Conservation (phyloP, 257 asterid species). For the Lavandula angustifolia region DNA sequence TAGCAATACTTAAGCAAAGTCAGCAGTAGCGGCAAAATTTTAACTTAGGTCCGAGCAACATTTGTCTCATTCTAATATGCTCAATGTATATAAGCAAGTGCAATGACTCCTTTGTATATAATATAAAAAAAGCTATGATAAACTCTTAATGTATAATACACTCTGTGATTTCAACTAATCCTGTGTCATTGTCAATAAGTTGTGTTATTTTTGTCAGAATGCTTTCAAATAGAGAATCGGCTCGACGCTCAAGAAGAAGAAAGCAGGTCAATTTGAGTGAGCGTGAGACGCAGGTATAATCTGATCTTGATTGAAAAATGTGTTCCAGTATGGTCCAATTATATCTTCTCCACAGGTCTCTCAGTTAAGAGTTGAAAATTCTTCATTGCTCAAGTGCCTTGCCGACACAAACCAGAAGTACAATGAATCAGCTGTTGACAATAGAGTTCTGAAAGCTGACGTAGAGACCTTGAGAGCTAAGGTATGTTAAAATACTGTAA, state of each 20-base stretch:
- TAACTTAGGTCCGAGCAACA: too few species aligned
- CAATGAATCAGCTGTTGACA: slow-evolving; percentile 93
- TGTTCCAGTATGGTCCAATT: slow-evolving; percentile 2
- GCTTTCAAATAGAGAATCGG: slow-evolving; percentile 99
- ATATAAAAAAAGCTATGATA: too few species aligned
- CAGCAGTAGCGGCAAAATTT: too few species aligned
- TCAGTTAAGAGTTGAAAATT: slow-evolving; percentile 72
- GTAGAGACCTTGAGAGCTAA: slow-evolving; percentile 93
- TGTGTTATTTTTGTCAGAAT: slow-evolving; percentile 52
- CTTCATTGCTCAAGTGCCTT: slow-evolving; percentile 73
- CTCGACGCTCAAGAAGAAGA: slow-evolving; percentile 97
- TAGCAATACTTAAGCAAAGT: too few species aligned
- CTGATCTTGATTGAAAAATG: neutral
- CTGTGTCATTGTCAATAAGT: neutral
- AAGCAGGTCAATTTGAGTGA: slow-evolving; percentile 95
- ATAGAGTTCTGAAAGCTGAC: slow-evolving; percentile 93
- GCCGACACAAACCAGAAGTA: slow-evolving; percentile 80
- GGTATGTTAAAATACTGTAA: slow-evolving; percentile 42
- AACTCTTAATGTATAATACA: too few species aligned
- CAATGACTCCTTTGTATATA: too few species aligned
- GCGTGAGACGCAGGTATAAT: slow-evolving; percentile 81
- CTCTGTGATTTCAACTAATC: too few species aligned
- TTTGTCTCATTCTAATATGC: too few species aligned
- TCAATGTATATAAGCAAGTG: too few species aligned
- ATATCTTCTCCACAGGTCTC: slow-evolving; percentile 61